phyloP scores from a whole-genome alignment of 805 yeast species.

The Dipodascus geniculatus region DNA sequence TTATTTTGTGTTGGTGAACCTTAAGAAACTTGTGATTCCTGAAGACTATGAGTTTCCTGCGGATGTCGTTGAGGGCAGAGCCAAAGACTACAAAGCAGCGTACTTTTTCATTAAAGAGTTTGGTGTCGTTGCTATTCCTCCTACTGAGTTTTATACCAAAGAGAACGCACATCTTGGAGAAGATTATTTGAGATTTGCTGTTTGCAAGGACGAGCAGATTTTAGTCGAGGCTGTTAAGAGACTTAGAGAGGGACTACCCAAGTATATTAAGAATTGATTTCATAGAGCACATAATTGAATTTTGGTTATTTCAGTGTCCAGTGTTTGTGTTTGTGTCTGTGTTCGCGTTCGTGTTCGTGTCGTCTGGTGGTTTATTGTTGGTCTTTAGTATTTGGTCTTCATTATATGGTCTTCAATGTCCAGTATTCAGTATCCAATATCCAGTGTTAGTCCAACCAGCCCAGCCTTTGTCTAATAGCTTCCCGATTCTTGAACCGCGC shows the following conservation, averaged over 20 bases:
- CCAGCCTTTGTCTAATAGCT: too few species aligned
- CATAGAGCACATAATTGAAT: background rate
- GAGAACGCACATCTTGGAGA: constrained; percentile 68
- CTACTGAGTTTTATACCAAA: constrained; percentile 80
- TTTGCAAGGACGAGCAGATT: constrained; percentile 81
- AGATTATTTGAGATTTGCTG: constrained; percentile 83
- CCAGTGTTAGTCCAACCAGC: too few species aligned
- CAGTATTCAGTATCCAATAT: too few species aligned
- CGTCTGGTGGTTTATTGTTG: too few species aligned
- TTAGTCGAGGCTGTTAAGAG: constrained; percentile 73
- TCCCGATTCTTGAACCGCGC: too few species aligned
- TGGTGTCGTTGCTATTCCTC: constrained; percentile 95
- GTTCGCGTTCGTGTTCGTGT: too few species aligned
- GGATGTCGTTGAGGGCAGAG: constrained; percentile 46
- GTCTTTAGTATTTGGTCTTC: too few species aligned
- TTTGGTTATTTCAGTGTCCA: too few species aligned
- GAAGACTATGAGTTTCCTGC: constrained; percentile 58
- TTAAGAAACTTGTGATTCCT: constrained; percentile 73
- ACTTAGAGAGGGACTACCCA: constrained; percentile 48
- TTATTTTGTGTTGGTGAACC: constrained; percentile 81
- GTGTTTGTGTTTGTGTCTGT: too few species aligned
- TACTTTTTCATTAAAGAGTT: constrained; percentile 87
- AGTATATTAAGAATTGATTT: constrained; percentile 34
- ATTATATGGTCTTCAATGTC: too few species aligned
- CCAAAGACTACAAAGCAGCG: constrained; percentile 79